phyloP scores from a whole-genome alignment of 345 rosid genomes.

The Euphorbia tirucalli region DNA sequence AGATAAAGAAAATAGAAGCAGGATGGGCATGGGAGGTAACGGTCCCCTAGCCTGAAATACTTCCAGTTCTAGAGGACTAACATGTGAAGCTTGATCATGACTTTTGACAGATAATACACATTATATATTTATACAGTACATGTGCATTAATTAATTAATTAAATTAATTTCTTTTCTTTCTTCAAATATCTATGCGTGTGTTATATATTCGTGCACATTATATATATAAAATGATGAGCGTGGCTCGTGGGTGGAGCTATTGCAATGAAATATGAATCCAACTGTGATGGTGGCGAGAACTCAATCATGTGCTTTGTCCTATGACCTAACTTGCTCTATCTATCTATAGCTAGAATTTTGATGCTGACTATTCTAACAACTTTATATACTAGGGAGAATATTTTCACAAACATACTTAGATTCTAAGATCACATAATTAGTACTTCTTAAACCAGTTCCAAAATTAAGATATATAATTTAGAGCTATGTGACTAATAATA shows the following conservation, averaged over 20 bases:
- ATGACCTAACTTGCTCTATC: conserved; percentile 8
- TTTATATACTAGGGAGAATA: background rate
- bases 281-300: conserved; percentile 15
- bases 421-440: too few relatives aligned
- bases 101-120: conserved; percentile 16
- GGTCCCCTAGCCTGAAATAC: conserved; percentile 34
- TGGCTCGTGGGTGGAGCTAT: conserved; percentile 19
- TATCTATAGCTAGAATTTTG: background rate
- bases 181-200: background rate
- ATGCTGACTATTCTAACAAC: background rate
- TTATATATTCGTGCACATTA: background rate
- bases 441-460: too few relatives aligned
- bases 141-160: conserved; percentile 11
- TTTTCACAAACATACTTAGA: too few relatives aligned
- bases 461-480: background rate
- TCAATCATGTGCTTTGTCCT: conserved; percentile 28
- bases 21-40: too few relatives aligned
- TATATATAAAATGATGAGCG: background rate
- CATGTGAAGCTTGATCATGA: conserved; percentile 38
- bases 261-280: conserved; percentile 7
- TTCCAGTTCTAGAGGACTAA: conserved; percentile 22
- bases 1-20: too few relatives aligned
- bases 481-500: too few relatives aligned
- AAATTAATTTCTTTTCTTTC: background rate
- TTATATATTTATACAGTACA: background rate